These are phyloP conservation scores for Beverwykella pulmonaria DNA, from an alignment of 495 filamentous ascomycete species.

Conservation along the genomic window DNA sequence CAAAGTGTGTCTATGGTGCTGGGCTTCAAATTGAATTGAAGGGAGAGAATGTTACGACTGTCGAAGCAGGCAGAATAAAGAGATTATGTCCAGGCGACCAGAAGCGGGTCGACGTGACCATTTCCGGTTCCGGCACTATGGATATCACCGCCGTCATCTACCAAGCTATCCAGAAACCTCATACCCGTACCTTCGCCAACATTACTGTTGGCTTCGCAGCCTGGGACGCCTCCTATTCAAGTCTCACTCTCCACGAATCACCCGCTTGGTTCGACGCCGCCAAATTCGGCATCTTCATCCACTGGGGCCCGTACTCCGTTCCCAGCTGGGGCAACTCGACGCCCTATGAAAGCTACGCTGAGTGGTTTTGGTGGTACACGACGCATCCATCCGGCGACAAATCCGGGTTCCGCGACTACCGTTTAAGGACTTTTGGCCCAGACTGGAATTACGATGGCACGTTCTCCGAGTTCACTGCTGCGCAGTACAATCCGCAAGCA, in stretches of 20 bases:
- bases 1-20: neutral
- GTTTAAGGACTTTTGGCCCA: neutral
- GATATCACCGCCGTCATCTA: neutral
- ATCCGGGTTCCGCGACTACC: neutral
- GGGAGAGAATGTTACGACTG: neutral
- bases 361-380: slow-evolving; percentile 2
- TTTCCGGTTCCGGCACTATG: neutral
- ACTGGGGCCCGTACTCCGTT: neutral
- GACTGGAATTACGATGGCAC: slow-evolving; percentile 7
- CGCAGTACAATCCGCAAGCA: neutral
- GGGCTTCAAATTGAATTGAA: neutral
- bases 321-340: slow-evolving; percentile 3
- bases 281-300: slow-evolving; percentile 7
- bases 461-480: neutral
- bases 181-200: neutral
- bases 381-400: neutral
- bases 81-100: neutral
- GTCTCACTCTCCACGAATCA: neutral
- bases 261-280: neutral
- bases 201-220: neutral
- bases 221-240: neutral
- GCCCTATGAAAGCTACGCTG: slow-evolving; percentile 6
- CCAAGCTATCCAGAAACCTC: neutral
- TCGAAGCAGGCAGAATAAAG: neutral
- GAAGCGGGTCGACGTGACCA: neutral